A percentile compares a stretch with the other conserved stretches of the same genome.
Evolutionary conservation across 2,329 filamentous ascomycete species (phyloP).

Genomic region (Phialocephala sp.): DNA sequence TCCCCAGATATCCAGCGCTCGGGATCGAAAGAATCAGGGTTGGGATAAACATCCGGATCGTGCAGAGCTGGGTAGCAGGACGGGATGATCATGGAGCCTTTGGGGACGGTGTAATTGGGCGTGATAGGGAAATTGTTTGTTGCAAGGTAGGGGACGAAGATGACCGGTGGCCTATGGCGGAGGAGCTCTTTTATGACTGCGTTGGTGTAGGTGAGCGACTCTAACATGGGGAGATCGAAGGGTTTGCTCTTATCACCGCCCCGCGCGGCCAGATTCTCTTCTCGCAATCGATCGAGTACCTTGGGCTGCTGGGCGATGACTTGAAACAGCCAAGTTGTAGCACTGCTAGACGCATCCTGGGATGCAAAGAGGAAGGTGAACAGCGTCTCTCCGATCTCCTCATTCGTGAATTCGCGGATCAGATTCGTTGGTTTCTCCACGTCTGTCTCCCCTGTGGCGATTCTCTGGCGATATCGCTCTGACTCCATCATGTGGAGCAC

Average conservation of each 20-base stretch:
- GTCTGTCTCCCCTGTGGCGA: conserved; percentile 60
- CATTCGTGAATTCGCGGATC: conserved; percentile 56
- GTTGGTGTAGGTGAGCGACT: conserved; percentile 56
- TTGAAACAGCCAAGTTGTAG: conserved; percentile 60
- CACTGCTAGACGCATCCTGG: conserved; percentile 58
- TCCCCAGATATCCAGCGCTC: conserved; percentile 59
- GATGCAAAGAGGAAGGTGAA: conserved; percentile 61
- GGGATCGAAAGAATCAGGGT: conserved; percentile 54
- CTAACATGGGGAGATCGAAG: conserved; percentile 53
- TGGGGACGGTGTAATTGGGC: conserved; percentile 53
- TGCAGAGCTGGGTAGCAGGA: conserved; percentile 59
- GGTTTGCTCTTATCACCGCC: conserved; percentile 49
- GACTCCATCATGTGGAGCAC: conserved; percentile 76
- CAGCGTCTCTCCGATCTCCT: conserved; percentile 56
- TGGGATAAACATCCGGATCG: conserved; percentile 53
- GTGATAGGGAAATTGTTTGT: conserved; percentile 55
- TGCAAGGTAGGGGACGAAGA: conserved; percentile 58
- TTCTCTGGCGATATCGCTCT: conserved; percentile 65
- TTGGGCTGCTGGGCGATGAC: conserved; percentile 57
- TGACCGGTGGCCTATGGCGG: conserved; percentile 57
- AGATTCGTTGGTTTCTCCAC: conserved; percentile 52
- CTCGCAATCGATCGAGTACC: conserved; percentile 51
- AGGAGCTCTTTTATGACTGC: conserved; percentile 60
- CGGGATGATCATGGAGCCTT: conserved; percentile 55
- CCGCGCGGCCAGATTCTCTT: conserved; percentile 53